Evolutionary conservation across 2,329 filamentous ascomycete genomes (phyloP).

Genomic region (Ploettnerulaceae sp.): DNA sequence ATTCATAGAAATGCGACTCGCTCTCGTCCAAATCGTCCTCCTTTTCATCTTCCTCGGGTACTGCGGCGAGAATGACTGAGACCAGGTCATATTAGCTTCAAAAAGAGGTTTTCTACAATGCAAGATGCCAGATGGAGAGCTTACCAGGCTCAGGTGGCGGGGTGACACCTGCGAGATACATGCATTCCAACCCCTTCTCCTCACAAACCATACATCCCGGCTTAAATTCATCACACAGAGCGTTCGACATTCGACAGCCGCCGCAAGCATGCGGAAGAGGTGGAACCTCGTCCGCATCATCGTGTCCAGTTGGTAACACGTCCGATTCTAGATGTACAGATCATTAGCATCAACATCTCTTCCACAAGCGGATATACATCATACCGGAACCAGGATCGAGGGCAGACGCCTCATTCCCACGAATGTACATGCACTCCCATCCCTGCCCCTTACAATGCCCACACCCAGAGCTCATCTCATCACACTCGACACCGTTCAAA

Average conservation of each 20-base stretch:
- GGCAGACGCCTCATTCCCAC: too few species aligned
- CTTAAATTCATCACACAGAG: neutral
- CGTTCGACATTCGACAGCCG: neutral
- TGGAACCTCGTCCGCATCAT: too few species aligned
- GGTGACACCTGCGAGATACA: neutral
- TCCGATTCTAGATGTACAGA: too few species aligned
- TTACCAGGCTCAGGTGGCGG: neutral
- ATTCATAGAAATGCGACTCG: neutral
- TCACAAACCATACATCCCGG: neutral
- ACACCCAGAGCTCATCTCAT: slow-evolving; percentile 1
- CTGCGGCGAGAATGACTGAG: neutral
- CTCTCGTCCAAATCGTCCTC: neutral
- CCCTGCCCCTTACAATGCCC: neutral
- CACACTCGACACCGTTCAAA: neutral
- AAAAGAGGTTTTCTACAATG: neutral
- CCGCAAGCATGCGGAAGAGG: too few species aligned
- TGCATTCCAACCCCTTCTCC: slow-evolving; percentile 1
- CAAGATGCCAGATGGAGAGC: neutral
- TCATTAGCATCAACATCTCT: too few species aligned
- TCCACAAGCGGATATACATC: too few species aligned
- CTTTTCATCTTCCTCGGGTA: neutral
- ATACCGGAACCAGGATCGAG: too few species aligned
- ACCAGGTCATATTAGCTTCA: neutral
- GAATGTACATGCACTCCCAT: slow-evolving; percentile 4
- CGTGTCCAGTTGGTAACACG: too few species aligned